Base-by-base conservation (phyloP, 2,329 filamentous ascomycete genomes). In the Ophiocordyceps sinensis region DNA sequence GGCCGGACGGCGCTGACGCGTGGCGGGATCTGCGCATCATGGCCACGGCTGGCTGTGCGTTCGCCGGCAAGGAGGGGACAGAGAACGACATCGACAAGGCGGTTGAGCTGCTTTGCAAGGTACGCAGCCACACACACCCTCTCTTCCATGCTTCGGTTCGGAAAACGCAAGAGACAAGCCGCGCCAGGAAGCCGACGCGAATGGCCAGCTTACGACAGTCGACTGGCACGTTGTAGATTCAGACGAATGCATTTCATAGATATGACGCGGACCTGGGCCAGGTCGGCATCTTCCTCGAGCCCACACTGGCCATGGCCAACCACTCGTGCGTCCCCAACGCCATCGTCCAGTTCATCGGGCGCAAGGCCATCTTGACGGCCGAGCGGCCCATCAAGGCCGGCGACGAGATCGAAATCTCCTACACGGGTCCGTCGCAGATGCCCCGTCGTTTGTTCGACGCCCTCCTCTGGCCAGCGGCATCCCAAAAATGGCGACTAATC, bases 261-360 rank as follows among this genome's bases (percentile, higher is more conserved):
- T 62, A 63, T 23, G 73, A 78, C 40, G 54, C 59, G 2, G 73
- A 79, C 48, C 54, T 70, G 8, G 69, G 64, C 1, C 62, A 70
- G 41, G 62, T 67, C 1, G 75, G 73, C 21, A 60, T 77, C 28
- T 79, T 74, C 45, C 57, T 79, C 31, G 70, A 77, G 46, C 63
- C 71, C 1, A 64, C 55, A 4, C 59, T 77, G 35, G 70, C 74
- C 43, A 75, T 78, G 67, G 65, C 67, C 19, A 80, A 81, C 46
- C 77, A 81, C 52, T 75, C 74, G 0, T 81, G 77, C 46, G 53
- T 68, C 3, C 76, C 76, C 4, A 79, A 77, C 47, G 73, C 75
- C 1, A 61, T 68, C 38, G 70, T 80, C 14, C 65, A 69, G 36
- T 78, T 79, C 40, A 49, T 66, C 32, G 70, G 70, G 4, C 64